Evolutionary conservation across 495 filamentous ascomycete genomes (phyloP).

Genomic region (Lasiosphaeris hirsuta): DNA sequence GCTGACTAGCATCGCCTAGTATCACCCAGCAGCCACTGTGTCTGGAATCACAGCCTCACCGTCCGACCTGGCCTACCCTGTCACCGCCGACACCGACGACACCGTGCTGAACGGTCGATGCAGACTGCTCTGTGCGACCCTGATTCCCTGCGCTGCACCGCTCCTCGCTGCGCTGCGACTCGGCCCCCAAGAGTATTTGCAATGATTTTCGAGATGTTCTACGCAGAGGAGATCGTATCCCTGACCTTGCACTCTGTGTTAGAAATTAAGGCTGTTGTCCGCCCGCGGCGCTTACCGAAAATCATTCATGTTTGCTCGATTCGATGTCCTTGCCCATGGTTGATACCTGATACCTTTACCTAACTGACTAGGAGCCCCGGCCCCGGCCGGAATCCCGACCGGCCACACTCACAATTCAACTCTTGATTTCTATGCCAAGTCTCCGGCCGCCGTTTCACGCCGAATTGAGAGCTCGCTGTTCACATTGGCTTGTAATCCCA

Average conservation of each 20-base stretch:
- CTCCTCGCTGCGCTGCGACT: conserved; percentile 6
- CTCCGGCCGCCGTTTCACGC: too few relatives aligned
- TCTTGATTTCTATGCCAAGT: too few relatives aligned
- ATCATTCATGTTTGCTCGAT: conserved; percentile 1
- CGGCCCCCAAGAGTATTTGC: neutral
- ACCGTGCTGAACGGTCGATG: too few relatives aligned
- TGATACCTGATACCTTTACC: neutral
- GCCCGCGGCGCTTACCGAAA: conserved; percentile 3
- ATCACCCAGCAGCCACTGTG: neutral
- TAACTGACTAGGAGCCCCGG: neutral
- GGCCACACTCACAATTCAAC: neutral
- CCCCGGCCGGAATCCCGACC: conserved; percentile 5
- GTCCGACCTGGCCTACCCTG: conserved; percentile 1
- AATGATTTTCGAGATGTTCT: neutral
- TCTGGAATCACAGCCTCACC: neutral
- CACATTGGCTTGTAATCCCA: too few relatives aligned
- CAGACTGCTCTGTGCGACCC: too few relatives aligned
- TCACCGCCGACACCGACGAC: too few relatives aligned
- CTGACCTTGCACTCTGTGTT: too few relatives aligned
- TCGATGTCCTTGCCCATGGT: neutral
- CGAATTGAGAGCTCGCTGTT: too few relatives aligned
- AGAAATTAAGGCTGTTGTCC: neutral
- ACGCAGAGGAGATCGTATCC: conserved; percentile 8
- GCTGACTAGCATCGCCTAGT: too few relatives aligned
- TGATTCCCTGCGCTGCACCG: neutral